phyloP scores from a whole-genome alignment of 2,329 filamentous ascomycete genomes.

The Biscogniauxia sp. region DNA sequence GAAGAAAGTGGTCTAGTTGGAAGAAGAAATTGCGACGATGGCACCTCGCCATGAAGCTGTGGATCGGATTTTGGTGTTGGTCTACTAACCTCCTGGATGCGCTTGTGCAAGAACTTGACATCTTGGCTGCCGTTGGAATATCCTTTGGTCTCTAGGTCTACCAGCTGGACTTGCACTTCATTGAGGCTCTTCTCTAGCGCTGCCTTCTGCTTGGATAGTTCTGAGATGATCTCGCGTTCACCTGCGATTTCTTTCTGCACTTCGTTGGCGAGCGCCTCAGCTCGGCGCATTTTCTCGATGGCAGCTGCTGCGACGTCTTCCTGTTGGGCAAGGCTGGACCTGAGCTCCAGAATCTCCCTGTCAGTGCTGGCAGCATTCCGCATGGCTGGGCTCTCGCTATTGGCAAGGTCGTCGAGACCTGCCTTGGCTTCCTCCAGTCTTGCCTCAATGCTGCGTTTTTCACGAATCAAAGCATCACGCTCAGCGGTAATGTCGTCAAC shows the following conservation, averaged over 20 bases:
- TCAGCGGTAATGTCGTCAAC: slow-evolving; percentile 85
- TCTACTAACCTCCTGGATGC: slow-evolving; percentile 83
- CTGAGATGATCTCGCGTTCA: slow-evolving; percentile 78
- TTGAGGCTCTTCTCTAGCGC: slow-evolving; percentile 85
- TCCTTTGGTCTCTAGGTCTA: slow-evolving; percentile 95
- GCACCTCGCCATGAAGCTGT: slow-evolving; percentile 2
- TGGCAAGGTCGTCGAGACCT: slow-evolving; percentile 82
- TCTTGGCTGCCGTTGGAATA: slow-evolving; percentile 94
- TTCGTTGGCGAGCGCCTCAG: slow-evolving; percentile 82
- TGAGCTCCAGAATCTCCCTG: slow-evolving; percentile 84
- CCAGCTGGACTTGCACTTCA: slow-evolving; percentile 82
- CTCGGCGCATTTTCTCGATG: slow-evolving; percentile 94
- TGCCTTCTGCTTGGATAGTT: slow-evolving; percentile 87
- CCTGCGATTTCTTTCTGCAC: slow-evolving; percentile 88
- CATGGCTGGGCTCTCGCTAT: slow-evolving; percentile 81
- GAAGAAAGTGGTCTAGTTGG: slow-evolving; percentile 22
- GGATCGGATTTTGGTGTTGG: slow-evolving; percentile 11
- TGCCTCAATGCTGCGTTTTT: slow-evolving; percentile 86
- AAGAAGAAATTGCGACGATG: slow-evolving; percentile 1
- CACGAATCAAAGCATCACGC: slow-evolving; percentile 77
- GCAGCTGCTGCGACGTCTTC: slow-evolving; percentile 90
- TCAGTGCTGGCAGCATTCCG: slow-evolving; percentile 87
- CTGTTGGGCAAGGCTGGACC: slow-evolving; percentile 83
- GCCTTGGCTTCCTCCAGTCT: slow-evolving; percentile 84
- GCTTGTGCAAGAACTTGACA: slow-evolving; percentile 89